phyloP scores from a whole-genome alignment of 305 asterid species.

The Fraxinus dipetala region DNA sequence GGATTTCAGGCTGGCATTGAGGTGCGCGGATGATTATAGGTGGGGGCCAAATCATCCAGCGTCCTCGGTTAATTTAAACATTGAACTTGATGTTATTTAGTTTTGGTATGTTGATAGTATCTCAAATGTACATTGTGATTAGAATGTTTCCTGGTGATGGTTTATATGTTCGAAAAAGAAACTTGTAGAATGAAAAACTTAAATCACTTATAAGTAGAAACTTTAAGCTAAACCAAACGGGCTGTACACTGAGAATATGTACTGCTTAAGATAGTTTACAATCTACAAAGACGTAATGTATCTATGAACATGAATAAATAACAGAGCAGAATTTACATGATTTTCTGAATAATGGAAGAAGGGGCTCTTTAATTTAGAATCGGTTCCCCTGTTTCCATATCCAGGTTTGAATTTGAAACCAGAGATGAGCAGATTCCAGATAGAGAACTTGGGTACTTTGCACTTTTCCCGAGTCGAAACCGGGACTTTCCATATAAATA shows the following conservation, averaged over 20 bases:
- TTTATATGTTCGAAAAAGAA: background rate
- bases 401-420: conserved; percentile 30
- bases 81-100: background rate
- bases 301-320: conserved; percentile 10
- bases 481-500: no score
- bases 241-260: background rate
- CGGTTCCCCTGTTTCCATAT: background rate
- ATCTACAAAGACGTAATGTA: background rate
- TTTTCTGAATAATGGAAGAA: background rate
- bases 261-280: background rate
- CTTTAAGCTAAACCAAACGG: background rate
- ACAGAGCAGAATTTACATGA: background rate
- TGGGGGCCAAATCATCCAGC: no score
- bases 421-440: conserved; percentile 55
- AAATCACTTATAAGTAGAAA: background rate
- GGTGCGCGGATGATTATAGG: no score
- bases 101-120: background rate
- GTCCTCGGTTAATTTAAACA: no score
- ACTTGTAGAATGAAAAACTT: background rate
- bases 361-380: background rate
- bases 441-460: conserved; percentile 48
- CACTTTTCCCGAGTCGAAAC: conserved; percentile 38
- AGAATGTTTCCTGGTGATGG: background rate
- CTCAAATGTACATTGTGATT: background rate
- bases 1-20: no score